Percentiles rank a stretch among this genome's conserved stretches.
phyloP scores from a whole-genome alignment of 163 green algal genomes.

The Scenedesmus sp. region DNA sequence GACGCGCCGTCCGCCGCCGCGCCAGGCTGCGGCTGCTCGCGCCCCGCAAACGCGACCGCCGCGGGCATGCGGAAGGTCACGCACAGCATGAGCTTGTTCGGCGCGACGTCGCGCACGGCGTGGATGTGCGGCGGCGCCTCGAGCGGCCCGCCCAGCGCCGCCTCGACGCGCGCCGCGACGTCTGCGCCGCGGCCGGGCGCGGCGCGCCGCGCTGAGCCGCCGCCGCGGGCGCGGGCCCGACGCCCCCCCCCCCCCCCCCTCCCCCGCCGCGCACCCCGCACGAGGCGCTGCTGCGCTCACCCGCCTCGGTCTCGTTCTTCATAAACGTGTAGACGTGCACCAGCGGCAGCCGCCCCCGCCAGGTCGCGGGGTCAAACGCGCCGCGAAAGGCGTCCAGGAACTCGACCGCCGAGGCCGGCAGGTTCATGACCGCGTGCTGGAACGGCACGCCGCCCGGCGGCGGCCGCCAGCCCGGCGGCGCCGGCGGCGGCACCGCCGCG shows the following conservation, averaged over 20 bases:
- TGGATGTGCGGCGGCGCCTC: slow-evolving; percentile 61
- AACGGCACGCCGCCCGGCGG: slow-evolving; percentile 33
- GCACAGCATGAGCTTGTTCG: slow-evolving; percentile 96
- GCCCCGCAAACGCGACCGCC: slow-evolving; percentile 71
- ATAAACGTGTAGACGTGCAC: slow-evolving; percentile 97
- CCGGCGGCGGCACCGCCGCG: slow-evolving; percentile 11
- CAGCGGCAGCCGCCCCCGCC: slow-evolving; percentile 78
- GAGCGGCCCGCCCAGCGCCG: slow-evolving; percentile 62
- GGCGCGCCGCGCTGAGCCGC: not conserved
- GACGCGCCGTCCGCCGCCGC: not conserved
- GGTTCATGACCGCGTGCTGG: slow-evolving; percentile 91
- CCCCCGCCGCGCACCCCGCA: not conserved
- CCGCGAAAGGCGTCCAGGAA: slow-evolving; percentile 91
- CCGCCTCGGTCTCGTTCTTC: slow-evolving; percentile 77
- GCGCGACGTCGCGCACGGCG: slow-evolving; percentile 91
- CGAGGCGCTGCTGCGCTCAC: too few species aligned
- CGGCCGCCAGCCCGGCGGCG: slow-evolving; percentile 20
- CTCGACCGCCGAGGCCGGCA: slow-evolving; percentile 90
- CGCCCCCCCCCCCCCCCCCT: too few species aligned
- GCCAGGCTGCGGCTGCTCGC: slow-evolving; percentile 14
- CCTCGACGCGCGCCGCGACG: slow-evolving; percentile 55
- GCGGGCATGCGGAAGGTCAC: slow-evolving; percentile 83
- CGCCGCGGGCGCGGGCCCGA: too few species aligned
- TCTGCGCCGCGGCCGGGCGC: slow-evolving; percentile 58
- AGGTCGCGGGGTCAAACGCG: slow-evolving; percentile 73